phyloP scores from a whole-genome alignment of 129 eudicot genomes.

The Heracleum sosnowskyi region DNA sequence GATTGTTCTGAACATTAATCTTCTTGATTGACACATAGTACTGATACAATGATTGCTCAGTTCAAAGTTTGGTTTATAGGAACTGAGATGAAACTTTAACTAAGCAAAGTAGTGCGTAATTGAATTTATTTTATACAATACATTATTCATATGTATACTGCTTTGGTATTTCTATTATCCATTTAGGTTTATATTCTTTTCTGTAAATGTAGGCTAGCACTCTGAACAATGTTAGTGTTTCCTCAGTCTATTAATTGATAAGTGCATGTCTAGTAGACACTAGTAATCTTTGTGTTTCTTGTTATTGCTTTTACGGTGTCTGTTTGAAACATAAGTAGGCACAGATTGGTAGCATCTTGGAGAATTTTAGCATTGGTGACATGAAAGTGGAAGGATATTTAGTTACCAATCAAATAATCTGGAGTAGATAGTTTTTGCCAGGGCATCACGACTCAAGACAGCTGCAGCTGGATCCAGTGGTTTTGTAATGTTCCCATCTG shows the following conservation, averaged over 20 bases:
- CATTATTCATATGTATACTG: too few species aligned
- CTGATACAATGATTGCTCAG: not conserved
- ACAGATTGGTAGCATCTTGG: not conserved
- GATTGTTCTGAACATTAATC: too few species aligned
- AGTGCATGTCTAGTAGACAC: not conserved
- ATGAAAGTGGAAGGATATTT: not conserved
- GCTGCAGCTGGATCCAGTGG: too few species aligned
- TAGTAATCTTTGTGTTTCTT: not conserved
- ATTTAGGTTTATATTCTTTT: too few species aligned
- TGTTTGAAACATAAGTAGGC: not conserved
- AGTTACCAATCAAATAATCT: conserved; percentile 89
- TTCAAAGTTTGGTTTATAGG: not conserved
- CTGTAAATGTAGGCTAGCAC: too few species aligned
- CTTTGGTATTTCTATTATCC: too few species aligned
- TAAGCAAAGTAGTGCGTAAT: not conserved
- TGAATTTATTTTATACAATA: too few species aligned
- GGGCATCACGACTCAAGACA: conserved; percentile 81
- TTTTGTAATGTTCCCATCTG: too few species aligned
- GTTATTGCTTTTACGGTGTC: not conserved
- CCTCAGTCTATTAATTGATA: too few species aligned
- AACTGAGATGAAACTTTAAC: not conserved
- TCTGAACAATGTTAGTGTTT: too few species aligned
- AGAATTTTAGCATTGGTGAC: not conserved
- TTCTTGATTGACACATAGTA: not conserved
- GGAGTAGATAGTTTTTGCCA: conserved; percentile 90